A percentile compares a stretch with the other conserved stretches of the same genome.
Conservation (phyloP, 2,329 filamentous ascomycete species). For the Aspergillus sp. region DNA sequence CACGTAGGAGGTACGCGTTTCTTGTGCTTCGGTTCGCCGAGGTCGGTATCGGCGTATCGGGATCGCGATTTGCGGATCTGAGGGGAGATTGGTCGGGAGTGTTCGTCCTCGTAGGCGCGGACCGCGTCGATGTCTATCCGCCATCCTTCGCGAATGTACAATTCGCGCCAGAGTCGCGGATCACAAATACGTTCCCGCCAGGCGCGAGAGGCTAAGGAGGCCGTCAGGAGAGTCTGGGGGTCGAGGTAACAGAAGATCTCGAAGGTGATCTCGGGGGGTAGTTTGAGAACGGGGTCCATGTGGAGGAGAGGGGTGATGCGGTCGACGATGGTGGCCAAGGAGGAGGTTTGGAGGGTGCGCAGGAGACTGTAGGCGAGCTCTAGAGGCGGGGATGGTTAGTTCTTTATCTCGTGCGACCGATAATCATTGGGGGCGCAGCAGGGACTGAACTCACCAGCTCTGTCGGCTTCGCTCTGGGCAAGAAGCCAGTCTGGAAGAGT, state of each 20-base stretch:
- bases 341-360: constrained; percentile 73
- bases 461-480: constrained; percentile 52
- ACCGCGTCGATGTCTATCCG: constrained; percentile 67
- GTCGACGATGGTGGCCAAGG: constrained; percentile 76
- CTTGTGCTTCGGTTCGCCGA: constrained; percentile 51
- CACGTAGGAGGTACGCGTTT: constrained; percentile 49
- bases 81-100: constrained; percentile 34
- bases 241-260: constrained; percentile 86
- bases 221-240: constrained; percentile 72
- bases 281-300: constrained; percentile 82
- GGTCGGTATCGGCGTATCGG: constrained; percentile 46
- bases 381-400: constrained; percentile 37
- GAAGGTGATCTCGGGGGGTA: constrained; percentile 87
- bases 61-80: constrained; percentile 47
- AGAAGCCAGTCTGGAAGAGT: constrained; percentile 55
- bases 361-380: constrained; percentile 79
- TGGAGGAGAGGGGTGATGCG: constrained; percentile 79
- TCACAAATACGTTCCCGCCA: constrained; percentile 84
- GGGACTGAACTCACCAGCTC: constrained; percentile 49
- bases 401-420: not conserved
- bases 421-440: constrained; percentile 1
- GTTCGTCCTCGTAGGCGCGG: constrained; percentile 59
- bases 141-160: constrained; percentile 88
- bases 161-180: constrained; percentile 76
- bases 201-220: constrained; percentile 72